Percentiles rank a stretch among this genome's conserved stretches.
Conservation (phyloP, 2,329 filamentous ascomycete species). For the Trichocomaceae sp. region DNA sequence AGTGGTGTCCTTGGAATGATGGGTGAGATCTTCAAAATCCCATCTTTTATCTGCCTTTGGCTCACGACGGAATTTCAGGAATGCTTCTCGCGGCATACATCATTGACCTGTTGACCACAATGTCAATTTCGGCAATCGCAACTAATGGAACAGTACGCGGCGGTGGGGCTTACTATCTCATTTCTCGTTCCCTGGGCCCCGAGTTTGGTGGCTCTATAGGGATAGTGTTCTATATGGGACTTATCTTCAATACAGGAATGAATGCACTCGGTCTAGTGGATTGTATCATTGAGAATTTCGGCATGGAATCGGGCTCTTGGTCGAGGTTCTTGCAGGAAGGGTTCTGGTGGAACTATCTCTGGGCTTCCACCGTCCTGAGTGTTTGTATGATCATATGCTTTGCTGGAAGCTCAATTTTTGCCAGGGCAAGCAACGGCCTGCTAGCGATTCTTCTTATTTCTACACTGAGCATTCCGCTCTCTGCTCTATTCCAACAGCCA, state of each 20-base stretch:
- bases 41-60: not conserved
- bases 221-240: constrained; percentile 84
- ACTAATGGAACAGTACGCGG: constrained; percentile 85
- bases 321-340: constrained; percentile 58
- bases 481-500: constrained; percentile 60
- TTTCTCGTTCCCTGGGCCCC: constrained; percentile 75
- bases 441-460: constrained; percentile 64
- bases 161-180: constrained; percentile 82
- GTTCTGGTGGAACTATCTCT: constrained; percentile 70
- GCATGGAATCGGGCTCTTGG: constrained; percentile 50
- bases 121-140: constrained; percentile 82
- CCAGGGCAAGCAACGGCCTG: constrained; percentile 70
- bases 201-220: constrained; percentile 88
- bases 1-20: constrained; percentile 73
- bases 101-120: constrained; percentile 75
- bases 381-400: constrained; percentile 70
- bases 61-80: constrained; percentile 38
- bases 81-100: constrained; percentile 69
- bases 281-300: constrained; percentile 71
- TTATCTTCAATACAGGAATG: constrained; percentile 77
- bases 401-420: constrained; percentile 72
- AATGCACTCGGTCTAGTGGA: constrained; percentile 82
- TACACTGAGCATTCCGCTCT: constrained; percentile 75
- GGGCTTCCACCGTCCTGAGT: constrained; percentile 64
- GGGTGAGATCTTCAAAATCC: constrained; percentile 44